Evolutionary conservation across 2,329 filamentous ascomycete species (phyloP).

Genomic region (Keithomyces neogunnii): DNA sequence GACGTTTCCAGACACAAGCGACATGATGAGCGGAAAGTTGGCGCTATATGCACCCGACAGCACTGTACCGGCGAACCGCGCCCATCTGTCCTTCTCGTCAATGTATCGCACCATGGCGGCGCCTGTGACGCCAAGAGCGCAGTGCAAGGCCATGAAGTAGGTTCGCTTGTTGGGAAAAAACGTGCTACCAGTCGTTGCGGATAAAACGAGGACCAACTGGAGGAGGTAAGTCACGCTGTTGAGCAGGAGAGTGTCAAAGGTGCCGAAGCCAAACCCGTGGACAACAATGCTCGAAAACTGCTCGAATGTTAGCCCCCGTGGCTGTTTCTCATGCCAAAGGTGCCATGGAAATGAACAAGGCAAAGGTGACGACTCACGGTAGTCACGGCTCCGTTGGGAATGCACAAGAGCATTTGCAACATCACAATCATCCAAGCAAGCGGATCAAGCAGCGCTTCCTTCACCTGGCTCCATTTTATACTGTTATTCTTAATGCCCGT

Average conservation of each 20-base stretch:
- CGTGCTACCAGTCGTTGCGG: slow-evolving; percentile 13
- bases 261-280: slow-evolving; percentile 15
- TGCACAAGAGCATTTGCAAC: slow-evolving; percentile 16
- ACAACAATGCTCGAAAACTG: slow-evolving; percentile 19
- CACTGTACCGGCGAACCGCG: slow-evolving; percentile 18
- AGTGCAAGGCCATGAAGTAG: slow-evolving; percentile 16
- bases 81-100: slow-evolving; percentile 11
- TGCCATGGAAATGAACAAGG: no score
- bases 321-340: background rate
- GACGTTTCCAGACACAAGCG: slow-evolving; percentile 49
- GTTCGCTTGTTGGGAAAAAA: slow-evolving; percentile 16
- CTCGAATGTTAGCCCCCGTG: slow-evolving; percentile 6
- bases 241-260: slow-evolving; percentile 14
- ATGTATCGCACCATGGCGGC: slow-evolving; percentile 16
- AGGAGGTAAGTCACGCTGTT: slow-evolving; percentile 12
- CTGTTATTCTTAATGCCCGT: slow-evolving; percentile 24
- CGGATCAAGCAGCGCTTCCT: slow-evolving; percentile 16
- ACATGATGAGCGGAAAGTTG: slow-evolving; percentile 36
- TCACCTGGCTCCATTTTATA: slow-evolving; percentile 15
- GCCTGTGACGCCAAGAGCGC: slow-evolving; percentile 13
- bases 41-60: slow-evolving; percentile 49
- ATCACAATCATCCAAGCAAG: slow-evolving; percentile 19
- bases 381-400: slow-evolving; percentile 22
- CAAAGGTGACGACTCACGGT: slow-evolving; percentile 10
- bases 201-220: slow-evolving; percentile 16